These are phyloP conservation scores for Monosporozyma servazzii DNA, from an alignment of 805 yeast species.

Conservation along the genomic window DNA sequence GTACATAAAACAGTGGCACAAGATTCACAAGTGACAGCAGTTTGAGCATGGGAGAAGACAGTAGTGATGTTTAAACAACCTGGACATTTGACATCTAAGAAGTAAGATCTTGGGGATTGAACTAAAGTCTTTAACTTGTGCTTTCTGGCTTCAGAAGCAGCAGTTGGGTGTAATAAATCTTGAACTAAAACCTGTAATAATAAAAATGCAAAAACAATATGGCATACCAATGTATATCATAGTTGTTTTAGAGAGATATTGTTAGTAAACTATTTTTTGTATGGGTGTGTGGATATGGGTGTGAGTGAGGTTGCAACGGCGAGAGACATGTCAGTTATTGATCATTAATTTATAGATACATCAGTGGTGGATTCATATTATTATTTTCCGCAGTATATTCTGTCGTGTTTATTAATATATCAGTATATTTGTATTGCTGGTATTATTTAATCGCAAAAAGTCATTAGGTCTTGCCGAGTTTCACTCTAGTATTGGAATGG, in stretches of 20 bases:
- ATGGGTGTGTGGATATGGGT: not conserved
- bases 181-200: conserved; percentile 82
- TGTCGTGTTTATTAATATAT: too few species aligned
- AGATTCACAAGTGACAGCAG: conserved; percentile 98
- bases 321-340: not conserved
- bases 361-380: too few species aligned
- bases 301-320: not conserved
- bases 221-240: not conserved
- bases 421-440: too few species aligned
- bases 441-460: too few species aligned
- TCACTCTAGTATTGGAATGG: too few species aligned
- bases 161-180: conserved; percentile 96
- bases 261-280: not conserved
- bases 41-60: conserved; percentile 99
- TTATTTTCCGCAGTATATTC: too few species aligned
- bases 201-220: conserved; percentile 3
- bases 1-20: conserved; percentile 97
- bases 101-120: conserved; percentile 96
- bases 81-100: conserved; percentile 99
- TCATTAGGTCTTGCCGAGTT: too few species aligned
- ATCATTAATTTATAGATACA: too few species aligned
- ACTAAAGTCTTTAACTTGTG: conserved; percentile 97
- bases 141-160: conserved; percentile 92
- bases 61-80: conserved; percentile 99
- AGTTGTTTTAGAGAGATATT: not conserved